Conservation (phyloP, 768 basidiomycete species). For the Suillus bovinus region DNA sequence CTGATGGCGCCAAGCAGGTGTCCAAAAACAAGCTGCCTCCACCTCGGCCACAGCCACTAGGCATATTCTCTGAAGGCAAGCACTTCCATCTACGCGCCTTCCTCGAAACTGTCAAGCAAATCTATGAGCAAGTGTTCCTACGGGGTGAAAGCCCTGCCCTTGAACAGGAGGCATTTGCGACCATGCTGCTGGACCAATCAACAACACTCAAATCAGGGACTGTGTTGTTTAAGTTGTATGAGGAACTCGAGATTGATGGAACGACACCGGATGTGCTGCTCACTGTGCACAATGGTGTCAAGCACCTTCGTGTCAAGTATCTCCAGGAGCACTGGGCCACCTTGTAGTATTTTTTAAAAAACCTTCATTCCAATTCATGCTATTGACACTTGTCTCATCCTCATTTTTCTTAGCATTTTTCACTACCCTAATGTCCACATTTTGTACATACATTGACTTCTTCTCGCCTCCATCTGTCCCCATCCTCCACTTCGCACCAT, state of each 20-base stretch:
- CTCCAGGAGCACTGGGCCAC: neutral
- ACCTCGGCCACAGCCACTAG: constrained; percentile 12
- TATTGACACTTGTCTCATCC: too few relatives aligned
- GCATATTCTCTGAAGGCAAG: constrained; percentile 5
- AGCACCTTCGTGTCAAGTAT: neutral
- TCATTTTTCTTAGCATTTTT: too few relatives aligned
- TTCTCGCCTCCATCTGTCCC: too few relatives aligned
- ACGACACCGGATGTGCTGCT: neutral
- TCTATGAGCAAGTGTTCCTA: neutral
- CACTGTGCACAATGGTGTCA: neutral
- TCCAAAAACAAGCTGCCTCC: constrained; percentile 2
- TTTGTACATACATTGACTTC: too few relatives aligned
- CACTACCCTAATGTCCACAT: too few relatives aligned
- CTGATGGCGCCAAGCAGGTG: neutral
- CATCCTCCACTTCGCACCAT: too few relatives aligned
- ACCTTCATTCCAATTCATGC: too few relatives aligned
- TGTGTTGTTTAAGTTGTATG: neutral
- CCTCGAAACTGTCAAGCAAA: neutral
- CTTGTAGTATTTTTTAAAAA: too few relatives aligned
- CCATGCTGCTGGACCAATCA: neutral
- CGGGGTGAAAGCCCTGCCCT: neutral
- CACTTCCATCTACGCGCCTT: neutral
- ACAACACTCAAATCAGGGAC: neutral
- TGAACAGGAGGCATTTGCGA: neutral
- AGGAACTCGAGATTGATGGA: neutral